A percentile compares a stretch with the other conserved stretches of the same genome.
Conservation (phyloP, 2,329 filamentous ascomycete genomes). For the Phaeoacremonium minimum region DNA sequence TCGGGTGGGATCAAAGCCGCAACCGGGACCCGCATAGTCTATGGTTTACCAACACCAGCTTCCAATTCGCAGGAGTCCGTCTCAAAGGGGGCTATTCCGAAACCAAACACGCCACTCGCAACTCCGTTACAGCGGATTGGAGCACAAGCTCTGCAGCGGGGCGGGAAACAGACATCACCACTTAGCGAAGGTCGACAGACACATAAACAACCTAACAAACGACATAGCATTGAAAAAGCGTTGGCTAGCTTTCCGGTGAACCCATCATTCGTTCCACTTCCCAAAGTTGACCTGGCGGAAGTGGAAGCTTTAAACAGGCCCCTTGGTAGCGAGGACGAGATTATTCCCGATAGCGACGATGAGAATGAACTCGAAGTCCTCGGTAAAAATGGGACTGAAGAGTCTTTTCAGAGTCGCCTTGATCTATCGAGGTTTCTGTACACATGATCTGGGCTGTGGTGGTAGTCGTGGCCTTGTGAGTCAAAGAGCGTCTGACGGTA, state of each 20-base stretch:
- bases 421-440: constrained; percentile 47
- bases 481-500: too few species aligned
- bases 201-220: constrained; percentile 15
- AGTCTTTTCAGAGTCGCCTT: too few species aligned
- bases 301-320: constrained; percentile 44
- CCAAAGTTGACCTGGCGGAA: constrained; percentile 48
- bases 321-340: constrained; percentile 52
- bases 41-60: constrained; percentile 35
- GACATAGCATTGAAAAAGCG: constrained; percentile 15
- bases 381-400: too few species aligned
- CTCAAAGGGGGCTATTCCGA: constrained; percentile 3
- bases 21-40: constrained; percentile 21
- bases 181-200: constrained; percentile 14
- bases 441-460: too few species aligned
- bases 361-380: too few species aligned
- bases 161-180: constrained; percentile 15
- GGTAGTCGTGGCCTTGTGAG: too few species aligned
- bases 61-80: constrained; percentile 17
- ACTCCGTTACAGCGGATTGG: constrained; percentile 53
- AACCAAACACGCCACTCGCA: constrained; percentile 13
- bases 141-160: constrained; percentile 34
- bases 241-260: constrained; percentile 39
- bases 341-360: constrained; percentile 47
- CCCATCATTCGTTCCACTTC: constrained; percentile 50
- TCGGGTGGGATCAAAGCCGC: constrained; percentile 13